Base-by-base conservation (phyloP, 352 stramenopile species). In the Phytophthora palmivora region DNA sequence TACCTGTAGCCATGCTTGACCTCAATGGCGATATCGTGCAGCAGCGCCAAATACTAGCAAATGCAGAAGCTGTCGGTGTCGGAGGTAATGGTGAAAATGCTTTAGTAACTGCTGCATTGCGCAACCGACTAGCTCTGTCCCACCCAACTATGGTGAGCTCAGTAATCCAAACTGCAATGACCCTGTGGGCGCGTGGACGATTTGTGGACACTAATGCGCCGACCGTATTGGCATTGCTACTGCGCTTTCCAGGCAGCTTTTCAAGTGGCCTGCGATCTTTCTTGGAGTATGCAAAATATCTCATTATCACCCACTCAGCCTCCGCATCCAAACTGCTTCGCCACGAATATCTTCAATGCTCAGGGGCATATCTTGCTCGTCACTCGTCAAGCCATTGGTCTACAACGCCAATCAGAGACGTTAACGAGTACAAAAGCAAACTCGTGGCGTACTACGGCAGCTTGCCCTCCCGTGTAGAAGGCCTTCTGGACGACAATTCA, bases 221-320 rank as follows among this genome's bases (percentile, higher is more conserved):
- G 9, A 54, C 76, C 8, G 41, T 78, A 30, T 47, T 88, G 32
- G 45, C 21, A 15, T n/a, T 84, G 50, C 47, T 87, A 39, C 49
- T 84, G 21, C 58, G 65, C 14, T 55, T 73, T 22, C 60, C 70
- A 41, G 43, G 22, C 30, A 63, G 65, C 4, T 72, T 89, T 48
- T 61, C 79, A 9, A 56, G 52, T 1, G 70, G 71, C 9, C 51
- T 94, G 11, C 79, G 76, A 2, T 78, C 63, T 12, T 88, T 92
- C 33, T 47, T 91, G 33, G 83, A 94, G 53, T 92, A 87, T 63
- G 76, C 74, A 18, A 84, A 80, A 50, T 92, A 79, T 46, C 52
- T 92, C 8, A 51, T 76, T 1, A 73, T 76, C 28, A 76, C 62
- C 0, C 71, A 79, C 37, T 60, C 72, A 1, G 55, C 65, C n/a